Evolutionary conservation across 23 red algal genomes (phyloP), one percentile per base, ranked within the genome.

Genomic region (Gracilaria caudata): DNA sequence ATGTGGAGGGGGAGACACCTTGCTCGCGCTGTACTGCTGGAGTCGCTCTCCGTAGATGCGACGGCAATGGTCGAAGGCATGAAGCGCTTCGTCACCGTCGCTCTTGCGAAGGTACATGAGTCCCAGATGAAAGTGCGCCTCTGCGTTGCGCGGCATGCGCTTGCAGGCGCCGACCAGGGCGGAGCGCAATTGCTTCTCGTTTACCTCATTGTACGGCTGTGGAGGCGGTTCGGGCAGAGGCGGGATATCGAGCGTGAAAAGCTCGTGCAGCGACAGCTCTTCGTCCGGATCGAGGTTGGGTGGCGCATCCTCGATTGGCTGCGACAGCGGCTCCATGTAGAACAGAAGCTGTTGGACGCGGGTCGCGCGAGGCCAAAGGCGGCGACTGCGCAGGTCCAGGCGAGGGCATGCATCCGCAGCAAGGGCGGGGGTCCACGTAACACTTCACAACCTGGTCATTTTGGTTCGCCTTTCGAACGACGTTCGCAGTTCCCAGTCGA

Each of bases 91-190:
- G 43, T 79, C 64, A 51, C 65, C 81, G 57, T 86, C 73, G 19
- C 53, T 46, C 53, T 66, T 78, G 36, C 91, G 91, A 24, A 94
- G 59, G 35, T 88, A 78, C 80, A 94, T 86, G 64, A 94, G 84
- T 4, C 91, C 91, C 38, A 94, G 91, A 25, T 94, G 91, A 17
- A 86, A 86, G 33, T 94, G 91, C 3, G 91, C 91, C 51, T 86
- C 91, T 20, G 91, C 84, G 71, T 94, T 94, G 35, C 81, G 63
- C 43, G 78, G 91, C 91, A 86, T 86, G 47, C 91, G 82, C 51
- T 94, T 94, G 80, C 80, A 86, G 24, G 91, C 91, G 60, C 91
- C 91, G 43, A 86, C 70, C 2, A 93, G 90, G 23, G 90, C 90
- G 26, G 90, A 93, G 0, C 82, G 80, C 25, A 93, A 81, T 25